Evolutionary conservation across 1,284 basidiomycete species (phyloP).

Genomic region (Cryptococcus sp.): DNA sequence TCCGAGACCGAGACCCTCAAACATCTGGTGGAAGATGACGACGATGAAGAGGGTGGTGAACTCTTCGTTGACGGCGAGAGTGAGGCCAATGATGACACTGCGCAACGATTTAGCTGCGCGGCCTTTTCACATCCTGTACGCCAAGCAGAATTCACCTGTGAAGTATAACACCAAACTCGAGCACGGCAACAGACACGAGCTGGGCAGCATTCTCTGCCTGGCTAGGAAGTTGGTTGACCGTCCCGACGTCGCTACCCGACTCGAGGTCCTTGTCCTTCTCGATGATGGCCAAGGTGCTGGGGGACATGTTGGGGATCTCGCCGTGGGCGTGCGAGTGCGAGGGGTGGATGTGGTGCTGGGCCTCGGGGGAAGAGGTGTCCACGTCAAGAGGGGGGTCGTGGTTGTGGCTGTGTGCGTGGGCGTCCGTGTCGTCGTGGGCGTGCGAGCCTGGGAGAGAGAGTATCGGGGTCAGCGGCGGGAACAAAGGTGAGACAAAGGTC

Average conservation of each 20-base stretch:
- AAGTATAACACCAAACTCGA: slow-evolving; percentile 80
- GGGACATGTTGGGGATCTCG: slow-evolving; percentile 1
- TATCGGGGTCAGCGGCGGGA: neutral
- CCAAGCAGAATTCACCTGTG: slow-evolving; percentile 58
- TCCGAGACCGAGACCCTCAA: slow-evolving; percentile 69
- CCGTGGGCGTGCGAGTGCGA: slow-evolving; percentile 8
- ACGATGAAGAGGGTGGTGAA: slow-evolving; percentile 88
- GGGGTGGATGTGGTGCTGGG: slow-evolving; percentile 28
- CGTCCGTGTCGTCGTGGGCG: slow-evolving; percentile 53
- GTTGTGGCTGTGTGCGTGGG: slow-evolving; percentile 64
- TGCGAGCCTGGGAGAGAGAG: slow-evolving; percentile 65
- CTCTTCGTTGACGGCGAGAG: slow-evolving; percentile 75
- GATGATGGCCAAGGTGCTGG: neutral
- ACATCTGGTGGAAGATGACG: slow-evolving; percentile 71
- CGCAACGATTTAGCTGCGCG: neutral
- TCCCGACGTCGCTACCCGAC: slow-evolving; percentile 9
- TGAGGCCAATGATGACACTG: slow-evolving; percentile 80
- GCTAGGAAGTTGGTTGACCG: slow-evolving; percentile 22
- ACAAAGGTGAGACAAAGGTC: neutral
- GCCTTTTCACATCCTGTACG: slow-evolving; percentile 43
- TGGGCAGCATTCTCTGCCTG: slow-evolving; percentile 58
- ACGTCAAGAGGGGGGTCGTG: slow-evolving; percentile 54
- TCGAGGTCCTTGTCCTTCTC: slow-evolving; percentile 19
- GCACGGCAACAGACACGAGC: slow-evolving; percentile 59
- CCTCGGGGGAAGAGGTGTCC: slow-evolving; percentile 27